These are phyloP conservation scores for Albatrellus ellisii DNA, from an alignment of 768 basidiomycete species.

Conservation along the genomic window DNA sequence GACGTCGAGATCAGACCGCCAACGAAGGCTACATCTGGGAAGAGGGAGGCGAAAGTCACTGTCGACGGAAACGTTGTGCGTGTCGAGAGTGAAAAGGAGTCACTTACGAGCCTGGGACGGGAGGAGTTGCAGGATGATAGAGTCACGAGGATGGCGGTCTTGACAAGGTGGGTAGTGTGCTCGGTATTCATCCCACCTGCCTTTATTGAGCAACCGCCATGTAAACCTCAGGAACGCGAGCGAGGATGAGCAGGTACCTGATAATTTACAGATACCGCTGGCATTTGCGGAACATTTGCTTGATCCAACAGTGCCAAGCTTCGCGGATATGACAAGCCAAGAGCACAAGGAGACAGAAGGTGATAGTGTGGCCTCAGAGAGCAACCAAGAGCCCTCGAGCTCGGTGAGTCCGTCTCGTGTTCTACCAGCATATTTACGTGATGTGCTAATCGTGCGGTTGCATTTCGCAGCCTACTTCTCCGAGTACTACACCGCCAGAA, in stretches of 20 bases:
- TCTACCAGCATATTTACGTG: not conserved
- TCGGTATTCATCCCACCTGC: conserved; percentile 5
- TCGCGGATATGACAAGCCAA: conserved; percentile 5
- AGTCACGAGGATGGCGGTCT: conserved; percentile 47
- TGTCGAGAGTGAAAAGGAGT: conserved; percentile 67
- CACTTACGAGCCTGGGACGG: conserved; percentile 52
- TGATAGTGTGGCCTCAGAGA: not conserved
- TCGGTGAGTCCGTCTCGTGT: conserved; percentile 1
- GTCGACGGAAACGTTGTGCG: conserved; percentile 27
- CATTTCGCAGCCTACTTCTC: conserved; percentile 8
- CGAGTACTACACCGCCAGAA: conserved; percentile 14
- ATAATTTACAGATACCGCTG: conserved; percentile 44
- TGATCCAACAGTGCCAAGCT: conserved; percentile 23
- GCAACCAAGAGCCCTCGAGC: conserved; percentile 9
- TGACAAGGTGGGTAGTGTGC: conserved; percentile 43
- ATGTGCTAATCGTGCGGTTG: not conserved
- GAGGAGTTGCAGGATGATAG: conserved; percentile 69
- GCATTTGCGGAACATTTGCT: conserved; percentile 49
- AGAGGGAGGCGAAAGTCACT: conserved; percentile 25
- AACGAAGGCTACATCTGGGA: conserved; percentile 19
- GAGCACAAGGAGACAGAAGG: conserved; percentile 14
- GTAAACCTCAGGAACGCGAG: conserved; percentile 17
- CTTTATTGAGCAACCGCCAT: too few species aligned
- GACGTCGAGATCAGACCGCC: conserved; percentile 41
- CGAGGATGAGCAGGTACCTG: conserved; percentile 44